These are phyloP conservation scores for Brettanomyces anomalus DNA, from an alignment of 805 yeast species.

Conservation along the genomic window DNA sequence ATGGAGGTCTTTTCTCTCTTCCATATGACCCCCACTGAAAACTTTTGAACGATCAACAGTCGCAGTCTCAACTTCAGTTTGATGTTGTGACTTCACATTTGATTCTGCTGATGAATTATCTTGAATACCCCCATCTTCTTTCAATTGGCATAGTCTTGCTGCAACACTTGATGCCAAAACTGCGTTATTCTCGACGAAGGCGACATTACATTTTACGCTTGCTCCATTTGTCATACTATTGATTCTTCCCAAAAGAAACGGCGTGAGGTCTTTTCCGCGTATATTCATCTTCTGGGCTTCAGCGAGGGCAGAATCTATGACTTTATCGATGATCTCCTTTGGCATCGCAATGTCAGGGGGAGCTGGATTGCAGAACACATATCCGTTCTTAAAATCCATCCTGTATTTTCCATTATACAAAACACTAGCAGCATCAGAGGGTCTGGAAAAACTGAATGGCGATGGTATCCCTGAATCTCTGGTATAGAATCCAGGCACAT, in stretches of 20 bases:
- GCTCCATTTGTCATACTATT: constrained; percentile 61
- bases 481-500: constrained; percentile 76
- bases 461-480: constrained; percentile 66
- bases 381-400: constrained; percentile 56
- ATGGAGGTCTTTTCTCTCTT: too few species aligned
- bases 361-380: constrained; percentile 75
- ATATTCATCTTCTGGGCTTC: constrained; percentile 48
- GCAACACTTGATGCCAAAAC: constrained; percentile 62
- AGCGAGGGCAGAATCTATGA: constrained; percentile 49
- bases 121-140: constrained; percentile 12
- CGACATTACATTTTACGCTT: constrained; percentile 62
- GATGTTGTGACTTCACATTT: background rate
- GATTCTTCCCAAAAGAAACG: constrained; percentile 59
- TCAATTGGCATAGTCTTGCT: constrained; percentile 32
- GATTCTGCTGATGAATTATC: constrained; percentile 1
- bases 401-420: constrained; percentile 37
- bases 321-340: constrained; percentile 37
- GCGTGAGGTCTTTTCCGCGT: constrained; percentile 70
- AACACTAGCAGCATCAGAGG: constrained; percentile 53
- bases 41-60: too few species aligned
- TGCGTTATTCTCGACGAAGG: constrained; percentile 74
- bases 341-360: constrained; percentile 55
- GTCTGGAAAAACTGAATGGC: constrained; percentile 52
- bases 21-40: too few species aligned
- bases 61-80: background rate